Base-by-base conservation (phyloP, 148 eudicot species). In the Rhododendron griersonianum region DNA sequence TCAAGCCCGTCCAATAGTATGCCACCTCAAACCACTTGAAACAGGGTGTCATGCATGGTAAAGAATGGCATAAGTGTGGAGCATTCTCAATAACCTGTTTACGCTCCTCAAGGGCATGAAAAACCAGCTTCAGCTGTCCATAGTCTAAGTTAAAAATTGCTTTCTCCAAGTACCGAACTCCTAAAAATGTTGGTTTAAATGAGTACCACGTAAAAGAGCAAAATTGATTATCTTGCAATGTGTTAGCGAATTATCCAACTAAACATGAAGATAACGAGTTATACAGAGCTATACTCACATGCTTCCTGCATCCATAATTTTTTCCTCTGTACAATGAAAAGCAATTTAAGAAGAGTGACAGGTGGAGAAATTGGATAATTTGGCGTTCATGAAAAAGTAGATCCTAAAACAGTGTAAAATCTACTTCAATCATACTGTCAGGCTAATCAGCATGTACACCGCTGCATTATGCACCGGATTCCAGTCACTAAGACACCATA, bases 31-130 rank as follows among this genome's bases (percentile, higher is more conserved):
- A 93, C 99, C 98, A 93, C 86, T 88, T 88, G 90, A 95, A 96
- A 89, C 99, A 95, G 77, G 99, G 99, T 77, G 99, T 96, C 99
- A 96, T 96, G 92, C 98, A 95, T 76, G 98, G 98, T 86, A 96
- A 89, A 86, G 98, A 91, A 89, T 95, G 93, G 88, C 98, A 94
- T 84, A 96, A 90, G 90, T 96, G 99, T 45, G 99, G 99, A 89
- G 99, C 99, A 92, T 96, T 96, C 87, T 94, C 98, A 63, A 96
- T 96, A 86, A 96, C 87, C 88, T 92, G 96, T 87, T 96, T 96
- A 67, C 99, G 97, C 88, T 96, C 99, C 90, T 91, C 92, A 6
- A 96, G 98, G 37, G 99, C 99, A 89, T 96, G 99, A 86, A 96
- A 96, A 85, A 96, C 99, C 59, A 96, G 93, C 91, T 95, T 96